phyloP scores from a whole-genome alignment of 805 yeast species.

The Priceomyces melissophilus region DNA sequence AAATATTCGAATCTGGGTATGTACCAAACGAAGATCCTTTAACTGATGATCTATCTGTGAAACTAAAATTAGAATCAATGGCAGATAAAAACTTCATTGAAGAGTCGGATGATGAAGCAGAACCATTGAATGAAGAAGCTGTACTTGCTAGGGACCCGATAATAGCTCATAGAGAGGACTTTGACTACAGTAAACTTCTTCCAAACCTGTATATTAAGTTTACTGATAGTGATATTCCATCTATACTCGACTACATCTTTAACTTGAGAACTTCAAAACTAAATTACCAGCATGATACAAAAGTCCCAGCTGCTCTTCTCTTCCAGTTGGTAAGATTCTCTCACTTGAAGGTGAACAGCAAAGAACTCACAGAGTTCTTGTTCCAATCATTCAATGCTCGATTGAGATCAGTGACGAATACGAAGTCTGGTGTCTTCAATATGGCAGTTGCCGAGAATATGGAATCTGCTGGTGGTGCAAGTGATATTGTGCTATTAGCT shows the following conservation, averaged over 20 bases:
- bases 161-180: constrained; percentile 33
- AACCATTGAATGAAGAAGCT: constrained; percentile 25
- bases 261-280: constrained; percentile 38
- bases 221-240: constrained; percentile 54
- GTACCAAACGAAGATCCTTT: constrained; percentile 20
- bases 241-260: constrained; percentile 47
- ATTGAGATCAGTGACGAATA: constrained; percentile 55
- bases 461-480: constrained; percentile 32
- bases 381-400: constrained; percentile 59
- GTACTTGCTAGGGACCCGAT: constrained; percentile 27
- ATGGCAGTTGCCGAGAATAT: constrained; percentile 32
- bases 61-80: constrained; percentile 32
- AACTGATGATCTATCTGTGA: constrained; percentile 30
- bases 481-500: constrained; percentile 68
- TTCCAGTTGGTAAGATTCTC: constrained; percentile 72
- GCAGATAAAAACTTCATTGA: constrained; percentile 14
- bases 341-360: constrained; percentile 52
- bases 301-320: constrained; percentile 64
- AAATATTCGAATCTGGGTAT: constrained; percentile 12
- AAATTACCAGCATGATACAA: constrained; percentile 42
- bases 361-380: constrained; percentile 54
- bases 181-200: constrained; percentile 53
- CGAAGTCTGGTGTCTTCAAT: constrained; percentile 57
- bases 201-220: constrained; percentile 62
- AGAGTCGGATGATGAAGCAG: constrained; percentile 14